These are phyloP conservation scores for Daedaleopsis sinensis DNA, from an alignment of 768 basidiomycete species.

Conservation along the genomic window DNA sequence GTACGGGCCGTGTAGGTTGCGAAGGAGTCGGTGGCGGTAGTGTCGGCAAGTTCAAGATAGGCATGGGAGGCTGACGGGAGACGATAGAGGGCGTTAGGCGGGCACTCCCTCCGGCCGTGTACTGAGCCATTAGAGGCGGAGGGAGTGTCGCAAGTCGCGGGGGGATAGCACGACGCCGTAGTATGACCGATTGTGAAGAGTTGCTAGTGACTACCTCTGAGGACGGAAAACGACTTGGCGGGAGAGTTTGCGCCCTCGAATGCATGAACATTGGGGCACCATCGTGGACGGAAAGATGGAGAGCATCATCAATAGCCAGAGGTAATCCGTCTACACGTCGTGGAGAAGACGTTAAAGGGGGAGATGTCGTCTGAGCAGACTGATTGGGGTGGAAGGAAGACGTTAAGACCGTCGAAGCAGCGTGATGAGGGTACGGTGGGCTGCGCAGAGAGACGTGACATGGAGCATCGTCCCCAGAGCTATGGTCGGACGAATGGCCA, in stretches of 20 bases:
- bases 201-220: neutral
- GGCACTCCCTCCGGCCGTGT: constrained; percentile 39
- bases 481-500: constrained; percentile 18
- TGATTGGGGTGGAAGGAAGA: neutral
- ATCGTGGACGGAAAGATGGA: neutral
- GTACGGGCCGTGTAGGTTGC: constrained; percentile 23
- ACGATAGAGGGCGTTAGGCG: constrained; percentile 50
- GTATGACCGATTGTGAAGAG: neutral
- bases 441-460: constrained; percentile 7
- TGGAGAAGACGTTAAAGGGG: neutral
- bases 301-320: neutral
- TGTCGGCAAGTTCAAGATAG: constrained; percentile 53
- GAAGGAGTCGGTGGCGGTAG: constrained; percentile 38
- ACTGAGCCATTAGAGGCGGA: constrained; percentile 33
- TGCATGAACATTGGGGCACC: neutral
- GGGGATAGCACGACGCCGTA: constrained; percentile 17
- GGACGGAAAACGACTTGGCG: neutral
- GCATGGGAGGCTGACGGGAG: constrained; percentile 46
- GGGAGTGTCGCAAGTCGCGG: constrained; percentile 33
- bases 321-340: constrained; percentile 4
- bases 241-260: constrained; percentile 8
- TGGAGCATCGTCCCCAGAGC: constrained; percentile 13
- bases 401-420: neutral
- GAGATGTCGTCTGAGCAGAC: neutral
- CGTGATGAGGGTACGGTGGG: neutral